Base-by-base conservation (phyloP, 2,329 filamentous ascomycete genomes). In the Cercospora zeae-maydis region DNA sequence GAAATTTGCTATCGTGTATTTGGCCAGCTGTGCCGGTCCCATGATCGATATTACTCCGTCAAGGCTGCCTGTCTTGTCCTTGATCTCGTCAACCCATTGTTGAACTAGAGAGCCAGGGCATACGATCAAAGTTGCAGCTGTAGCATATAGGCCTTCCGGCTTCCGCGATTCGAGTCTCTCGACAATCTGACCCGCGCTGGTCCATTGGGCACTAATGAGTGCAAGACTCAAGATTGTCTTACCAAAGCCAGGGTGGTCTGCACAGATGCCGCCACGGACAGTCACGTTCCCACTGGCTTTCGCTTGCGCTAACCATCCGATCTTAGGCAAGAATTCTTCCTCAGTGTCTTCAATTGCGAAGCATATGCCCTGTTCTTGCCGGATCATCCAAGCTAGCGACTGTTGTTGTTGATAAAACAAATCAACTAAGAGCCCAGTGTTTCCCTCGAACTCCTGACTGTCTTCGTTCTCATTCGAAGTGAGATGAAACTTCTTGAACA, bases 171-270 rank as follows among this genome's bases (percentile, higher is more conserved):
- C n/a, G 0, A 70, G 49, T 1, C 66, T 62, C 1, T 19, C 13
- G 3, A 64, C 14, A 31, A 67, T 62, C 2, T 42, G 24, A 27
- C 24, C 24, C 6, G 24, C 24, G 36, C 6, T 31, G 30, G 4
- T 56, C 27, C 7, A 69, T 47, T 9, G 74, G 63, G 31, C 78
- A 78, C 49, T 82, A 31, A 88, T 81, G 8, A 89, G 73, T 0
- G 80, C 85, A 11, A 89, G 77, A 1, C 81, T 82, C 0, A 83
- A 82, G 1, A 86, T 82, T 0, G 87, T 90, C 69, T 90, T 90
- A 0, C 88, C 88, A 69, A 87, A 89, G 0, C 85, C 86, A 34
- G 88, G 85, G 49, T 84, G 79, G 69, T 88, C 86, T 1, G 86
- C 86, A 34, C 88, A 77, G 16, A 89, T 79, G 4, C 87, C 87